A percentile compares a stretch with the other conserved stretches of the same genome.
Evolutionary conservation across 1,284 basidiomycete genomes (phyloP).

Genomic region (Phenoliferia sp.): DNA sequence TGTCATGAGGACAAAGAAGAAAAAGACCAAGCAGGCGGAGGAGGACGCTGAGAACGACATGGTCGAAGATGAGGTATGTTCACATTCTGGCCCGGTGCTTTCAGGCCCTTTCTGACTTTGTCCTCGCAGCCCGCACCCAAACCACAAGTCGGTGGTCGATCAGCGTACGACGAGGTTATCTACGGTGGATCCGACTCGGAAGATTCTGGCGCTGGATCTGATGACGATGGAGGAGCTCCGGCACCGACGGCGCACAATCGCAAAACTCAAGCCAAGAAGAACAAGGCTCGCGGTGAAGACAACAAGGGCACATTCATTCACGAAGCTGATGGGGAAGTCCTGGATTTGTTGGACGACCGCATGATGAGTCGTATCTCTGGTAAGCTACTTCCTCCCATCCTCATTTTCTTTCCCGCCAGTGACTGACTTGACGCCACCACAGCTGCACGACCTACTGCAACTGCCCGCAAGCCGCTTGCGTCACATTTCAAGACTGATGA

Average conservation of each 20-base stretch:
- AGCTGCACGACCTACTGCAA: constrained; percentile 51
- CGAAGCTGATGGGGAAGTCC: constrained; percentile 87
- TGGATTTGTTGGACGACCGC: constrained; percentile 83
- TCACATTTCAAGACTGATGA: constrained; percentile 80
- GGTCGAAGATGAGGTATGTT: constrained; percentile 52
- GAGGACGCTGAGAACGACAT: constrained; percentile 54
- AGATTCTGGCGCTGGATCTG: constrained; percentile 71
- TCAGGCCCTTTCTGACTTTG: constrained; percentile 14
- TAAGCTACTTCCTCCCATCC: constrained; percentile 42
- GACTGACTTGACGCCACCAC: constrained; percentile 19
- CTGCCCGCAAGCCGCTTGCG: constrained; percentile 58
- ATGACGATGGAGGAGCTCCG: constrained; percentile 49
- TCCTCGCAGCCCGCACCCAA: constrained; percentile 46
- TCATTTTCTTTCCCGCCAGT: constrained; percentile 12
- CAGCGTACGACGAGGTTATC: constrained; percentile 91
- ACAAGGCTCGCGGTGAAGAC: constrained; percentile 30
- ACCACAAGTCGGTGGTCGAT: constrained; percentile 56
- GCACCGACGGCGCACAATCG: constrained; percentile 39
- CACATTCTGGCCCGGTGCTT: constrained; percentile 13
- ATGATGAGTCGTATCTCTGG: constrained; percentile 69
- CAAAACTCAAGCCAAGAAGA: constrained; percentile 34
- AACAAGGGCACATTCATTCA: constrained; percentile 54
- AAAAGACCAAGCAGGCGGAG: constrained; percentile 50
- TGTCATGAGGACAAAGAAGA: constrained; percentile 82
- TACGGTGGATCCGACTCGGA: constrained; percentile 62